Evolutionary conservation across 2,329 filamentous ascomycete species (phyloP).

Genomic region (Fusarium humuli): DNA sequence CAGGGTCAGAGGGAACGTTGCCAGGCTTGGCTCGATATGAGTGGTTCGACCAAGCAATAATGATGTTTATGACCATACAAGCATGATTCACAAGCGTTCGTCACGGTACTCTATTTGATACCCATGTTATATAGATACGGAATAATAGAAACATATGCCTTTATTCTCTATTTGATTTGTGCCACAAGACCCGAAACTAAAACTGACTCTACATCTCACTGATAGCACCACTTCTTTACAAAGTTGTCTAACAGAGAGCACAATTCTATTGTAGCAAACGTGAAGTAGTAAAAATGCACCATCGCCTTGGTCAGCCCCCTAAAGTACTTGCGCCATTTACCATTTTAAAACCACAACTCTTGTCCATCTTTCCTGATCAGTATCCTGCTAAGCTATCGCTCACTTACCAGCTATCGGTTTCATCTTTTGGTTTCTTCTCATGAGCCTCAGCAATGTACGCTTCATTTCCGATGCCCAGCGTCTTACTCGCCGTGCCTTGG

Average conservation of each 20-base stretch:
- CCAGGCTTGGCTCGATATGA: conserved; percentile 56
- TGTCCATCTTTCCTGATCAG: background rate
- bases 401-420: conserved; percentile 39
- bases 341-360: background rate
- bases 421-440: conserved; percentile 51
- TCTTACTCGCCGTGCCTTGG: conserved; percentile 47
- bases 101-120: conserved; percentile 25
- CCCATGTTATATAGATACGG: conserved; percentile 19
- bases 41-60: conserved; percentile 46
- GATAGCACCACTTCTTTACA: conserved; percentile 3
- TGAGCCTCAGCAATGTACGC: conserved; percentile 49
- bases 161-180: background rate
- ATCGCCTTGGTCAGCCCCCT: background rate
- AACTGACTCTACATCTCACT: background rate
- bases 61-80: conserved; percentile 8
- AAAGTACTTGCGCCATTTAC: background rate
- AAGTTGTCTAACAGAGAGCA: conserved; percentile 22
- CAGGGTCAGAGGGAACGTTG: conserved; percentile 54
- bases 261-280: conserved; percentile 9
- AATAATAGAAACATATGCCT: background rate
- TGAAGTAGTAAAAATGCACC: background rate
- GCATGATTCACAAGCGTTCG: conserved; percentile 1
- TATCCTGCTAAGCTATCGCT: background rate
- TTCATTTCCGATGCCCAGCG: conserved; percentile 52
- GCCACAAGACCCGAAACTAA: background rate